Percentiles rank a stretch among this genome's conserved stretches.
These are phyloP conservation scores for Arthrobotrys megalospora DNA, from an alignment of 2,329 filamentous ascomycete species.

Conservation along the genomic window DNA sequence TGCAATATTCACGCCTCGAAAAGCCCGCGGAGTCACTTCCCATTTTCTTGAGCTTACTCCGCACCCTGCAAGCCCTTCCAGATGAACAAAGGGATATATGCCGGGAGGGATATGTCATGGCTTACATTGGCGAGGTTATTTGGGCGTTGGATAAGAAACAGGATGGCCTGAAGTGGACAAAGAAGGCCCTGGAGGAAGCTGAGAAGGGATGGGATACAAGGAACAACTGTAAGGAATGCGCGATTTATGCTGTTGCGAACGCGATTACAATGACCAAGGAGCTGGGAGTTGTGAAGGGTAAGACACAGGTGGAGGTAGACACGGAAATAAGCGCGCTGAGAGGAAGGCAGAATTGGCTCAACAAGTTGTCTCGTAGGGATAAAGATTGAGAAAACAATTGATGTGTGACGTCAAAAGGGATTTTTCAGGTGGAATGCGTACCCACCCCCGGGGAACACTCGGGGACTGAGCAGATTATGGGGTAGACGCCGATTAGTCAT, in stretches of 20 bases:
- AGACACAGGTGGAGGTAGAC: conserved; percentile 35
- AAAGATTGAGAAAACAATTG: conserved; percentile 13
- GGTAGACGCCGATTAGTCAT: conserved; percentile 51
- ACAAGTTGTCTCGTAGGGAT: conserved; percentile 37
- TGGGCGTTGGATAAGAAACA: conserved; percentile 63
- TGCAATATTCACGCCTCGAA: conserved; percentile 42
- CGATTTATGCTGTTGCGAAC: conserved; percentile 63
- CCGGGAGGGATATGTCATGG: conserved; percentile 62
- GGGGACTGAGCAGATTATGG: conserved; percentile 34
- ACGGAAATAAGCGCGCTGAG: conserved; percentile 54
- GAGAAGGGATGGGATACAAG: conserved; percentile 57
- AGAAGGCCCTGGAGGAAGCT: conserved; percentile 62
- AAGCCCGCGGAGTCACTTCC: conserved; percentile 50
- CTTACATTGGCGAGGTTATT: conserved; percentile 64
- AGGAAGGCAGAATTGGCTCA: conserved; percentile 51
- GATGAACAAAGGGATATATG: conserved; percentile 61
- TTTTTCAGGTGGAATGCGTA: conserved; percentile 6
- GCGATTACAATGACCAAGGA: conserved; percentile 62
- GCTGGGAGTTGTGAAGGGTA: conserved; percentile 50
- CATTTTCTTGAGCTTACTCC: conserved; percentile 54
- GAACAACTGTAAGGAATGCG: conserved; percentile 62
- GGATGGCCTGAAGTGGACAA: conserved; percentile 63
- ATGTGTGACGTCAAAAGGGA: conserved; percentile 47
- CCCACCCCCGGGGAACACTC: conserved; percentile 20
- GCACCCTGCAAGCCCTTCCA: conserved; percentile 48